Base-by-base conservation (phyloP, 768 basidiomycete species). In the Suillus sp. region DNA sequence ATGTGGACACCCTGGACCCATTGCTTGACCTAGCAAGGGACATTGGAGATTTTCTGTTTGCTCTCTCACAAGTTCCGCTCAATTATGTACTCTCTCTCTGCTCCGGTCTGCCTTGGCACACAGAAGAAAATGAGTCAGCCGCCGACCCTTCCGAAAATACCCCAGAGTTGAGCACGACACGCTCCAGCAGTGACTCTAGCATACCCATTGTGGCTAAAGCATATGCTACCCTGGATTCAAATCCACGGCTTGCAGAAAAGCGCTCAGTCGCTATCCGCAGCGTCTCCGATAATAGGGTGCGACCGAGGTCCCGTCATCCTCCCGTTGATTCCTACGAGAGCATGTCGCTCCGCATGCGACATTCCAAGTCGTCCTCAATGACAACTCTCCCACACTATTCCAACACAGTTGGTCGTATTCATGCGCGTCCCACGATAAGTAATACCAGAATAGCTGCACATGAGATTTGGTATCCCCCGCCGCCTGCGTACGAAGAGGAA, bases 1-100 rank as follows among this genome's bases (percentile, higher is more conserved):
- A 95, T 68, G 82, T 84, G 16, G 68, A 78, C 6, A 82, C 88
- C 1, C 75, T 94, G 40, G 93, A 95, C 70, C 78, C 84, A 18
- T 62, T 82, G 14, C 78, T 93, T 34, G 89, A 91, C 60, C 65
- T 90, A 30, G 74, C 80, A 42, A 81, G 84, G 58, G 84, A 87
- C 74, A 68, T 87, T 51, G 88, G 89, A 25, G 92, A 93, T 71
- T 78, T 91, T 56, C 55, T 87, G 42, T 75, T 84, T 10, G 64
- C 83, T 27, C 69, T 79, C 50, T 70, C 74, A 25, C 74, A 77
- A 62, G 72, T 83, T n/a, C 81, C 83, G 2, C 54, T 78, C 61
- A 74, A 78, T 60, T 69, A 75, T 55, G 67, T 79, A 25, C 63
- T 72, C 34, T 75, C 74, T 0, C 74, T 70, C 50, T 75, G 76